Evolutionary conservation across 208 protist genomes (phyloP), one percentile per base, ranked within the genome.

Genomic region (Leishmania tarentolae): DNA sequence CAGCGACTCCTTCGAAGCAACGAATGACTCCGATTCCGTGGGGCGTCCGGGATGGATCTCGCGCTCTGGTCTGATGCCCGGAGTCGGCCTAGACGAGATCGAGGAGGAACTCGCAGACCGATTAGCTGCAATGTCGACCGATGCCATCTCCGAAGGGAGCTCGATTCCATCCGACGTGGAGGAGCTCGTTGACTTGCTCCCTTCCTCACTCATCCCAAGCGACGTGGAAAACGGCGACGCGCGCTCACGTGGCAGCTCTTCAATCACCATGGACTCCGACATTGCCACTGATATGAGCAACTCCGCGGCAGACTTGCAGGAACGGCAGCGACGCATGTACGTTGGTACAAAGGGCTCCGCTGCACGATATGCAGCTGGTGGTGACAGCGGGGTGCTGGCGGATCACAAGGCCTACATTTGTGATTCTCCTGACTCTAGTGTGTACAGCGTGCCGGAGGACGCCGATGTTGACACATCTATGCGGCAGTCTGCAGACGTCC

Each of bases 391-490:
- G 7, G 76, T 2, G 4, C 31, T 40, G 42, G 46, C 37, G 2
- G 57, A 71, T 75, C 69, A 53, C 65, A 79, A 79, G 44, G 50
- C 31, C 1, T 82, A 77, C 44, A 56, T 82, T 28, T 42, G 79
- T 8, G 77, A 75, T 46, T 75, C 73, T 9, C 75, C 79, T 9
- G 47, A 53, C 21, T 79, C 82, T 4, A 57, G 72, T 37, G 53
- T 82, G 40, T 79, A 76, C 47, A 80, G 63, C 24, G 82, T 73
- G 13, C 76, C 82, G 6, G 76, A 65, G 47, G 82, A 86, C 57
- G 82, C 78, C n/a, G 82, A 86, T 47, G 82, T 86, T 42, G 82
- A 86, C 61, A 78, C 77, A 19, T 56, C 77, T 57, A 21, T 75
- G 80, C 78, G 6, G 77, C 65, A 11, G 37, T 68, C 56, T 40